These are phyloP conservation scores for Candida anglica DNA, from an alignment of 805 yeast species.

Conservation along the genomic window DNA sequence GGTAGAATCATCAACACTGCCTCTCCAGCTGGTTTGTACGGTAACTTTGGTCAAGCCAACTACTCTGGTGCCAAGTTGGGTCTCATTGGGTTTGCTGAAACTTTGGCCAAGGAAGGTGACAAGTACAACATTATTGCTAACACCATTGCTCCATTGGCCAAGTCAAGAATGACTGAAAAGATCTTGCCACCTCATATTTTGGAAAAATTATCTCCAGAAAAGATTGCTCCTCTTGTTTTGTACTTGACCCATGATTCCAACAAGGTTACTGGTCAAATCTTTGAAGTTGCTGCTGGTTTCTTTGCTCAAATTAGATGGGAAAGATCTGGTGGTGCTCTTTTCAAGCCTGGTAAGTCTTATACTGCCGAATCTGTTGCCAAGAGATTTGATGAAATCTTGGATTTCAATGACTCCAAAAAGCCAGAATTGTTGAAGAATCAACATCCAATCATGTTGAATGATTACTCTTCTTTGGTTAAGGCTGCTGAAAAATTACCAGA, in stretches of 20 bases:
- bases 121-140: constrained; percentile 81
- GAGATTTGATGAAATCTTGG: constrained; percentile 58
- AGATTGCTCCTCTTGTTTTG: constrained; percentile 87
- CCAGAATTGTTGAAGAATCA: constrained; percentile 47
- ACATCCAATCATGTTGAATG: constrained; percentile 70
- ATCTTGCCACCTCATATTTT: constrained; percentile 82
- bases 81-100: constrained; percentile 86
- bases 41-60: constrained; percentile 95
- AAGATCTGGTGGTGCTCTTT: constrained; percentile 79
- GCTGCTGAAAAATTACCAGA: constrained; percentile 48
- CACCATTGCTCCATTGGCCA: constrained; percentile 91
- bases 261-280: constrained; percentile 68
- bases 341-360: constrained; percentile 71
- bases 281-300: constrained; percentile 93
- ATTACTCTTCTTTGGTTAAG: constrained; percentile 59
- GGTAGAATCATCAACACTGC: constrained; percentile 94
- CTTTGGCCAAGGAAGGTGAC: constrained; percentile 90
- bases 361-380: constrained; percentile 82
- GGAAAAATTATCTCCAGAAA: constrained; percentile 78
- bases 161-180: constrained; percentile 93
- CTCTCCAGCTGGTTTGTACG: constrained; percentile 95
- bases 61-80: constrained; percentile 93
- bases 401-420: constrained; percentile 57
- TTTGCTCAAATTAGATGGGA: constrained; percentile 94
- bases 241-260: constrained; percentile 65